These are phyloP conservation scores for Fusarium sambucinum DNA, from an alignment of 2,329 filamentous ascomycete species.

Conservation along the genomic window DNA sequence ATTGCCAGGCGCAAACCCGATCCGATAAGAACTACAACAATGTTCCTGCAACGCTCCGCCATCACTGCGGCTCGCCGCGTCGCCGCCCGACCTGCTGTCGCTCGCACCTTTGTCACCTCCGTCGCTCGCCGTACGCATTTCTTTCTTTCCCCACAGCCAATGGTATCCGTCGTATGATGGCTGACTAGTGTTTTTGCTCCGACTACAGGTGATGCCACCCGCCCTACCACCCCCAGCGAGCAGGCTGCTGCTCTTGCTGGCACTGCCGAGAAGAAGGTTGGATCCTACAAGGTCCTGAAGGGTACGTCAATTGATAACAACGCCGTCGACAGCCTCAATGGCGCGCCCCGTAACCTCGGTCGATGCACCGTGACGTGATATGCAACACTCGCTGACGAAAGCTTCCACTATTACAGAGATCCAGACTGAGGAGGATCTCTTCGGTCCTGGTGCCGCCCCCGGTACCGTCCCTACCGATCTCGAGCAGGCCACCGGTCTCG, in stretches of 20 bases:
- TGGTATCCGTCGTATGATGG: slow-evolving; percentile 51
- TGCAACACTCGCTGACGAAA: slow-evolving; percentile 40
- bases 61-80: slow-evolving; percentile 70
- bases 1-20: slow-evolving; percentile 42
- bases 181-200: slow-evolving; percentile 43
- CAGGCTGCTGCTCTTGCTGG: slow-evolving; percentile 54
- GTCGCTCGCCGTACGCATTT: slow-evolving; percentile 68
- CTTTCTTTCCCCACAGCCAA: slow-evolving; percentile 40
- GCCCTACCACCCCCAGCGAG: slow-evolving; percentile 52
- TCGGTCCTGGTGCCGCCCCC: slow-evolving; percentile 82
- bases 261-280: slow-evolving; percentile 60
- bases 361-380: slow-evolving; percentile 32
- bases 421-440: slow-evolving; percentile 82
- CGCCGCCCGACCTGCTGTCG: slow-evolving; percentile 65
- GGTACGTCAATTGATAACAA: slow-evolving; percentile 57
- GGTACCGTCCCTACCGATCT: slow-evolving; percentile 93
- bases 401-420: slow-evolving; percentile 72
- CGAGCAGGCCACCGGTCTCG: slow-evolving; percentile 95
- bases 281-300: slow-evolving; percentile 59
- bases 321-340: slow-evolving; percentile 29
- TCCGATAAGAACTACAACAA: slow-evolving; percentile 42
- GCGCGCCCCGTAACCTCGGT: slow-evolving; percentile 43
- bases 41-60: slow-evolving; percentile 75
- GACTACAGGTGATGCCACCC: slow-evolving; percentile 53
- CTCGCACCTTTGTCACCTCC: slow-evolving; percentile 71